Evolutionary conservation across 495 filamentous ascomycete species (phyloP), one percentile per base, ranked within the genome.

Genomic region (Pyrenopolyporus hunteri): DNA sequence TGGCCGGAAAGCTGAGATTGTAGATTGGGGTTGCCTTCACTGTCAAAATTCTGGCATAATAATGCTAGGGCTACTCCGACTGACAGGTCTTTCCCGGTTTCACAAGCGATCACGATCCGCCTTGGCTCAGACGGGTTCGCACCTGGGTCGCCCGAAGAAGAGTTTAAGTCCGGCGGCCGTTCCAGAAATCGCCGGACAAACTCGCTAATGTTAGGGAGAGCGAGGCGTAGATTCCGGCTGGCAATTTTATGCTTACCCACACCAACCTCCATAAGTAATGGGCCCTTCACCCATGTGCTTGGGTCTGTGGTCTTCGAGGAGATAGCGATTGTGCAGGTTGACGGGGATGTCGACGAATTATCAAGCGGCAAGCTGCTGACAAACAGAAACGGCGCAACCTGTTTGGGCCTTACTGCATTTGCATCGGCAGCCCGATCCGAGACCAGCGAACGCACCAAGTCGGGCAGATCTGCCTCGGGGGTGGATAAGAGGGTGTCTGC

Each of bases 161-260:
- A 0, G 14, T 32, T 23, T 2, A 49, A 6, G 33, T 51, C 44
- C 16, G 23, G 11, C 23, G 51, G n/a, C 16, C 37, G 31, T 17
- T 61, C 50, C 4, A 80, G 28, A 26, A 63, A 76, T 1, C 25
- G 37, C 20, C 59, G 43, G 1, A 72, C 71, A 64, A 85, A 86
- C 26, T 75, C 57, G 69, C 78, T 77, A 64, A 93, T 68, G 44
- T 65, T 62, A 39, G 83, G 82, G 36, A 96, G 71, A 16, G 87
- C 82, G 4, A 80, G 74, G 9, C 91, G 84, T 29, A 96, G 76
- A 66, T 87, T 82, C n/a, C 90, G 83, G 69, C 88, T 89, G 0
- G 90, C 92, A 33, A 84, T 60, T 68, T 95, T 96, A 13, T 78
- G 80, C 31, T 82, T 82, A 4, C 80, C 81, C 60, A 90, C 79